These are phyloP conservation scores for Ceratocystis variospora DNA, from an alignment of 2,329 filamentous ascomycete species.

Conservation along the genomic window DNA sequence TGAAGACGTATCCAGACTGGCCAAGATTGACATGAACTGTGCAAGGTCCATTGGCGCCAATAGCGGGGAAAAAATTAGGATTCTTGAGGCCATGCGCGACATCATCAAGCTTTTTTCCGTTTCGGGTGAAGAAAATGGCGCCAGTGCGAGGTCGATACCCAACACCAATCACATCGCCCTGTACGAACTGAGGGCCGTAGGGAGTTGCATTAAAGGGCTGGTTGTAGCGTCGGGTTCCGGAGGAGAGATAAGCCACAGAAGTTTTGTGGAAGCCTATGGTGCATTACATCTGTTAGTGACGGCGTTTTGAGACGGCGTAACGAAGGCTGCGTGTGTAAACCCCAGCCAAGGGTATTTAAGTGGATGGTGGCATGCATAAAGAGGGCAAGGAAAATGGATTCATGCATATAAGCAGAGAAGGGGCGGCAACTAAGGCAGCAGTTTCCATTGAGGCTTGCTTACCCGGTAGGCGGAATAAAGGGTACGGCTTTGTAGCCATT, in stretches of 20 bases:
- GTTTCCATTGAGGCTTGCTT: conserved; percentile 31
- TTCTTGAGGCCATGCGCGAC: conserved; percentile 83
- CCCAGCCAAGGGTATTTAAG: background rate
- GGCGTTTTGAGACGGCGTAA: background rate
- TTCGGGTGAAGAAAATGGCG: conserved; percentile 94
- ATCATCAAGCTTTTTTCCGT: conserved; percentile 93
- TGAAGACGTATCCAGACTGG: conserved; percentile 95
- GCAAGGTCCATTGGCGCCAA: conserved; percentile 90
- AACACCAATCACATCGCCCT: conserved; percentile 91
- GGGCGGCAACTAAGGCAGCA: background rate
- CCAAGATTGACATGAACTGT: conserved; percentile 94
- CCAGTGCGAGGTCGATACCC: conserved; percentile 90
- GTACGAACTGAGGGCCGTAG: conserved; percentile 74
- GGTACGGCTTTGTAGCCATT: conserved; percentile 93
- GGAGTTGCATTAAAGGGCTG: conserved; percentile 71
- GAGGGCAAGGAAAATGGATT: background rate
- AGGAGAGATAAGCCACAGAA: conserved; percentile 82
- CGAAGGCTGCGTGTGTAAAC: background rate
- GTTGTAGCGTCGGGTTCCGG: conserved; percentile 75
- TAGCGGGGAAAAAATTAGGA: conserved; percentile 93
- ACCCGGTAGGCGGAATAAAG: conserved; percentile 87
- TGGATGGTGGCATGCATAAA: background rate
- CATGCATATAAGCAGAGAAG: background rate
- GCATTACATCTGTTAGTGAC: conserved; percentile 2
- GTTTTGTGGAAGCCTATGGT: conserved; percentile 67